These are phyloP conservation scores for Dryadomyces quercus-mongolicae DNA, from an alignment of 2,329 filamentous ascomycete genomes.

Conservation along the genomic window DNA sequence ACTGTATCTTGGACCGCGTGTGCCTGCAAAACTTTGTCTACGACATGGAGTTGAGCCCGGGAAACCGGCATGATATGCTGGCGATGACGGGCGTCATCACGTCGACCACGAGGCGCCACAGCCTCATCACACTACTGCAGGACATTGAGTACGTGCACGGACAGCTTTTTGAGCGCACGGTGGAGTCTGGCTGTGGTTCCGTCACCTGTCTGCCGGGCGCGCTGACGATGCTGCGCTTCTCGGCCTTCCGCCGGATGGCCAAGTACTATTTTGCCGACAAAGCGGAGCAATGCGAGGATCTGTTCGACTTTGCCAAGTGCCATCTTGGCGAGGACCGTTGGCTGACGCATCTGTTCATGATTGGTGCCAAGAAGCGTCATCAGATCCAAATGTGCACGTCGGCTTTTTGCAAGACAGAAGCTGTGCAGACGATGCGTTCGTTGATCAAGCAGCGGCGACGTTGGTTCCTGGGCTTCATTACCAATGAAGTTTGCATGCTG, in stretches of 20 bases:
- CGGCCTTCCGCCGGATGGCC: constrained; percentile 90
- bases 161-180: constrained; percentile 88
- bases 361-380: constrained; percentile 81
- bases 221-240: constrained; percentile 91
- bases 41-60: constrained; percentile 95
- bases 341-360: constrained; percentile 98
- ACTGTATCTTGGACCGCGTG: constrained; percentile 83
- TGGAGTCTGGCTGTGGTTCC: constrained; percentile 86
- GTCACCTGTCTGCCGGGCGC: constrained; percentile 93
- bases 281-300: constrained; percentile 84
- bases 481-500: constrained; percentile 96
- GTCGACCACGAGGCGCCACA: constrained; percentile 79
- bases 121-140: constrained; percentile 81
- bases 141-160: constrained; percentile 98
- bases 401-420: constrained; percentile 96
- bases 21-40: constrained; percentile 97
- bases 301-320: constrained; percentile 94
- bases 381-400: constrained; percentile 98
- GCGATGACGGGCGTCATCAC: constrained; percentile 98
- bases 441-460: constrained; percentile 87
- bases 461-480: constrained; percentile 97
- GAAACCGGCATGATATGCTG: constrained; percentile 83
- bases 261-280: constrained; percentile 98
- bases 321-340: constrained; percentile 92
- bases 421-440: constrained; percentile 75